Base-by-base conservation (phyloP, 2,329 filamentous ascomycete species). In the Chaetothyriales sp. region DNA sequence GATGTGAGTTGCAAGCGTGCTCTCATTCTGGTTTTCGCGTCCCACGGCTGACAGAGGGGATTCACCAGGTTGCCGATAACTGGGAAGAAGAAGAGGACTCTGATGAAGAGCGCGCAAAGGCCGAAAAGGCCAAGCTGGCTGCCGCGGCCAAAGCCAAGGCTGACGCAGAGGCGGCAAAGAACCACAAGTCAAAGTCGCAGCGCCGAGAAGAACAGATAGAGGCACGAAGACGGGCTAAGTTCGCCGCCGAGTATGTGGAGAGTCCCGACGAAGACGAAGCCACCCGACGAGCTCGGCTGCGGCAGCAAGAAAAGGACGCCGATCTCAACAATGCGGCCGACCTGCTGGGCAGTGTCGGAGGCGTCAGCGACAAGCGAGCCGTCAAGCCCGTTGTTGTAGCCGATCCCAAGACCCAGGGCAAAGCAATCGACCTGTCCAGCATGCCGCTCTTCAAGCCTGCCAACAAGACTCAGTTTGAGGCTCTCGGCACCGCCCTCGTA, bases 61-160 rank as follows among this genome's bases (percentile, higher is more conserved):
- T n/a, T n/a, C n/a, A n/a, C n/a, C 49, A 95, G 83, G 86, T 96
- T 51, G 79, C 95, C 64, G 92, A 98, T 54, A 90, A 86, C 32
- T 98, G 92, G 92, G 89, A 96, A 63, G 90, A 86, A 52, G 89
- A 86, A 60, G 92, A 96, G 64, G 92, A 98, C 72, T 95, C 88
- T 55, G 92, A 98, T 63, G 90, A 82, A 61, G 92, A 98, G 74
- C 85, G 88, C 62, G 89, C 95, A 70, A 98, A 96, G 75, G 86
- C 79, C 25, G 85, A 84, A 70, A 92, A 90, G 72, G 86, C 79
- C 25, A 85, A 84, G 70, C 92, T 90, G 72, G 87, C 82, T 48
- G 83, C 77, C 5, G 89, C 86, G 64, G 84, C 80, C 49, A 93
- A 94, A 70, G 86, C 84, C 52, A 93, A 93, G 70, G 88, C 86